Evolutionary conservation across 257 asterid genomes (phyloP).

Genomic region (Solanum chmielewskii): DNA sequence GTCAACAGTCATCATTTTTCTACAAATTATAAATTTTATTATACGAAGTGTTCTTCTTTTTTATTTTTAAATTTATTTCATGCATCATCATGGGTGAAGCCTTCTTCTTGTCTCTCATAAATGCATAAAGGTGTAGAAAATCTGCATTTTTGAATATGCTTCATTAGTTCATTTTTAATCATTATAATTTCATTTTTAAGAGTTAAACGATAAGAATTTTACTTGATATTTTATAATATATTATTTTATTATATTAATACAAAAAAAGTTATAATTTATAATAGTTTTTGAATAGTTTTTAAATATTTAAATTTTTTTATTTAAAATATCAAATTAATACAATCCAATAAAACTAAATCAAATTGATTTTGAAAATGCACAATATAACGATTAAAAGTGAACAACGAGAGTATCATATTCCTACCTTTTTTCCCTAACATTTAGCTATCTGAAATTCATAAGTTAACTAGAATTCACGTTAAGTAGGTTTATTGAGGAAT

Average conservation of each 20-base stretch:
- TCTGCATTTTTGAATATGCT: background rate
- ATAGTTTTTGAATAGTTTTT: too few species aligned
- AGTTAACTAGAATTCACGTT: background rate
- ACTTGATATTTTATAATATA: rapidly evolving
- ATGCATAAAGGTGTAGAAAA: background rate
- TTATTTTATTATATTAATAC: too few species aligned
- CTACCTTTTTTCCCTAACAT: background rate
- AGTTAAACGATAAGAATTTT: too few species aligned
- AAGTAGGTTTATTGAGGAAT: background rate
- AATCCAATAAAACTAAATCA: too few species aligned
- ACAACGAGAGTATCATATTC: background rate
- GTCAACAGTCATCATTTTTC: background rate
- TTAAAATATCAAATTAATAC: too few species aligned
- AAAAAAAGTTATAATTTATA: too few species aligned
- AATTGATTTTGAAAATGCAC: too few species aligned
- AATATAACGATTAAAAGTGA: too few species aligned
- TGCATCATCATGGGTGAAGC: background rate
- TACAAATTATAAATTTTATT: background rate
- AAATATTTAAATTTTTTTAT: too few species aligned
- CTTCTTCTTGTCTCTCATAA: background rate
- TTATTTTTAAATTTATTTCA: background rate
- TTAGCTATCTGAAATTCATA: background rate
- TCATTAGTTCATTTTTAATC: too few species aligned
- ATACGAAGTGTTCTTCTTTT: background rate
- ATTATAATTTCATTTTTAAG: rapidly evolving